A percentile compares a stretch with the other conserved stretches of the same genome.
These are phyloP conservation scores for Erodium maritimum DNA, from an alignment of 345 rosid species.

Conservation along the genomic window DNA sequence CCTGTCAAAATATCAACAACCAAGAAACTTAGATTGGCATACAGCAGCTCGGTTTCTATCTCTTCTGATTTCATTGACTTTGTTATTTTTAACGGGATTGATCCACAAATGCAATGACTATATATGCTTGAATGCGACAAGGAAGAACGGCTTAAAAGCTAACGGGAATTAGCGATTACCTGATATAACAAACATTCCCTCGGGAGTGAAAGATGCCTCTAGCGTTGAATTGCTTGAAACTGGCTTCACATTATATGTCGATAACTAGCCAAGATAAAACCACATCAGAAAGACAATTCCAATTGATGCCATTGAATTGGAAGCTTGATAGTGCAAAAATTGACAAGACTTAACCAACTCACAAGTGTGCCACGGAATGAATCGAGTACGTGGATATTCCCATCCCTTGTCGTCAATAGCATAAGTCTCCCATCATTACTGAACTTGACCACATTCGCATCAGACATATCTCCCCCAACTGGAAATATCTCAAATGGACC, in stretches of 20 bases:
- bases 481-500: conserved; percentile 88
- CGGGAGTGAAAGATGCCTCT: conserved; percentile 97
- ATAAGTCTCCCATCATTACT: conserved; percentile 84
- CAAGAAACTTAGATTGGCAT: no score
- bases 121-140: neutral
- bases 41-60: no score
- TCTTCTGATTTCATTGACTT: no score
- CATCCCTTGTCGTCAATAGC: conserved; percentile 87
- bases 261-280: conserved; percentile 32
- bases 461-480: conserved; percentile 75
- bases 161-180: conserved; percentile 24
- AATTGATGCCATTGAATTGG: no score
- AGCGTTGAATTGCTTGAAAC: conserved; percentile 65
- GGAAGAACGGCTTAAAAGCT: neutral
- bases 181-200: conserved; percentile 84
- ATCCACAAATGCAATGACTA: no score
- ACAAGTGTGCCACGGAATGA: conserved; percentile 80
- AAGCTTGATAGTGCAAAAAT: no score
- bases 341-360: neutral
- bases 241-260: conserved; percentile 76
- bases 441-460: conserved; percentile 81
- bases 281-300: neutral
- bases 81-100: no score
- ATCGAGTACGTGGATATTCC: conserved; percentile 65
- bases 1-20: conserved; percentile 30